Conservation (phyloP, 371 early-diverging fungal genomes). For the Rhizopus arrhizus region DNA sequence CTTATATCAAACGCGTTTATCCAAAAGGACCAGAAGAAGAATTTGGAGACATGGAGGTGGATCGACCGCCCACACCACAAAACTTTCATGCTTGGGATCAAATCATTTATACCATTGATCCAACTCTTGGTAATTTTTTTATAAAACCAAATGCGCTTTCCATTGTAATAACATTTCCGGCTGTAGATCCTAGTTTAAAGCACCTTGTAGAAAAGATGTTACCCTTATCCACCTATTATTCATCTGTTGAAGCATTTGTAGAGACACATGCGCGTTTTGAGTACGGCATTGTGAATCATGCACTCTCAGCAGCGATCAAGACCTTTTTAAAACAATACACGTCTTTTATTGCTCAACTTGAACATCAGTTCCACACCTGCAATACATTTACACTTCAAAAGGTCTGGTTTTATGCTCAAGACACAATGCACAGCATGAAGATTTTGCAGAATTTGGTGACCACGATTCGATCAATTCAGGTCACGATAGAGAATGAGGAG, state of each 20-base stretch:
- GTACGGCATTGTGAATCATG: slow-evolving; percentile 89
- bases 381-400: slow-evolving; percentile 84
- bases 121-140: slow-evolving; percentile 45
- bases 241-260: slow-evolving; percentile 73
- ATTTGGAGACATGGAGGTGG: slow-evolving; percentile 27
- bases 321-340: slow-evolving; percentile 79
- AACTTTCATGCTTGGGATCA: slow-evolving; percentile 33
- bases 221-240: slow-evolving; percentile 76
- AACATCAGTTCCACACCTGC: slow-evolving; percentile 77
- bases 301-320: slow-evolving; percentile 81
- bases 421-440: slow-evolving; percentile 71
- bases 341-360: slow-evolving; percentile 87
- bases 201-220: slow-evolving; percentile 75
- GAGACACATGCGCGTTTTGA: slow-evolving; percentile 73
- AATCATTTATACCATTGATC: slow-evolving; percentile 49
- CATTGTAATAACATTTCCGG: not conserved
- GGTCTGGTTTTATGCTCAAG: slow-evolving; percentile 85
- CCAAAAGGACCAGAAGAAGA: slow-evolving; percentile 28
- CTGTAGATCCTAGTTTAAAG: slow-evolving; percentile 74
- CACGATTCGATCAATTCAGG: slow-evolving; percentile 40
- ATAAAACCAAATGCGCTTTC: not conserved
- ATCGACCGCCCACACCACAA: slow-evolving; percentile 27
- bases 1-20: slow-evolving; percentile 59
- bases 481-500: not conserved
- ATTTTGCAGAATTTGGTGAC: slow-evolving; percentile 66